A percentile compares a stretch with the other conserved stretches of the same genome.
These are phyloP conservation scores for Ochetophila trinervis DNA, from an alignment of 306 rosid genomes.

Conservation along the genomic window DNA sequence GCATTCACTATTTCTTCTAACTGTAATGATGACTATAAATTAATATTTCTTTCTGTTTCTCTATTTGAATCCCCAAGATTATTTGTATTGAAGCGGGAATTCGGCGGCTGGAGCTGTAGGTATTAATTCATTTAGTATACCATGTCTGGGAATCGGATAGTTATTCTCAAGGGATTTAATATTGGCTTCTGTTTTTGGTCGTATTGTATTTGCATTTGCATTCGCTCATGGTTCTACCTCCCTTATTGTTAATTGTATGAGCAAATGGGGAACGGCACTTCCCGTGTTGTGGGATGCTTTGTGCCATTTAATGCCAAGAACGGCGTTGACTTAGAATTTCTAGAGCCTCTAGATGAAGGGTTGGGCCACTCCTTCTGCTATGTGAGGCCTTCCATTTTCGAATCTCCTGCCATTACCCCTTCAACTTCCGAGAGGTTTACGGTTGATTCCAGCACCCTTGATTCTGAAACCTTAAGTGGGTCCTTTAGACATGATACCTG, in stretches of 20 bases:
- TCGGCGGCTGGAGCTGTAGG: too few species aligned
- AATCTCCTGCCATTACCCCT: conserved; percentile 65
- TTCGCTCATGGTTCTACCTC: conserved; percentile 20
- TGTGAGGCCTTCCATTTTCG: conserved; percentile 49
- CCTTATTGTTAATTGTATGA: conserved; percentile 4
- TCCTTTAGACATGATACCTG: conserved; percentile 61
- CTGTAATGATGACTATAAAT: too few species aligned
- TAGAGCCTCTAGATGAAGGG: conserved; percentile 62
- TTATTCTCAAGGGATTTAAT: too few species aligned
- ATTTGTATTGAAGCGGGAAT: too few species aligned
- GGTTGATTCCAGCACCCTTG: conserved; percentile 63
- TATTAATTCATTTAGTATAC: too few species aligned
- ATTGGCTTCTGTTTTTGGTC: too few species aligned
- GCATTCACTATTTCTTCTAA: conserved; percentile 3
- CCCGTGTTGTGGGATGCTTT: conserved; percentile 70
- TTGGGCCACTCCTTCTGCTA: conserved; percentile 69
- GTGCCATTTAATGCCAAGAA: conserved; percentile 48
- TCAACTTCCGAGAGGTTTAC: conserved; percentile 63
- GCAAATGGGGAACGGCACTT: conserved; percentile 57
- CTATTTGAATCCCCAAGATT: too few species aligned
- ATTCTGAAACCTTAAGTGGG: conserved; percentile 67
- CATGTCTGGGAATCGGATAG: too few species aligned
- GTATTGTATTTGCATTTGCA: too few species aligned
- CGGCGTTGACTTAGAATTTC: conserved; percentile 60
- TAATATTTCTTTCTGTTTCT: too few species aligned